phyloP scores from a whole-genome alignment of 495 filamentous ascomycete species.

The Pyronema omphalodes region DNA sequence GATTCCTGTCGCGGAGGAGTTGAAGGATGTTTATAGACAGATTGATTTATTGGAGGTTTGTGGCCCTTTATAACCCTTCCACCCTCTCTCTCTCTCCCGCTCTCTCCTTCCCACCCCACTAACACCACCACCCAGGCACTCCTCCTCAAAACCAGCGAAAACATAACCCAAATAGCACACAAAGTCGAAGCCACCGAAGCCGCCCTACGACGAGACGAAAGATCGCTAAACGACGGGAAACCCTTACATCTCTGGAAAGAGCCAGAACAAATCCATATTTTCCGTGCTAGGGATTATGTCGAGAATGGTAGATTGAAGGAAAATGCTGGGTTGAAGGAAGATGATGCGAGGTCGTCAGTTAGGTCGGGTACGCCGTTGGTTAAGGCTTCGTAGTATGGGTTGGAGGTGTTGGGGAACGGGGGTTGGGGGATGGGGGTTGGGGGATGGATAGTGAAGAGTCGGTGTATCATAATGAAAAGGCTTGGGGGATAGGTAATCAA shows the following conservation, averaged over 20 bases:
- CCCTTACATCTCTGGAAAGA: constrained; percentile 21
- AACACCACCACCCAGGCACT: constrained; percentile 6
- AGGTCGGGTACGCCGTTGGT: background rate
- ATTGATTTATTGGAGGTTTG: constrained; percentile 23
- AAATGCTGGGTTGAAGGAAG: constrained; percentile 14
- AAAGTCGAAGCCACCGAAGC: constrained; percentile 22
- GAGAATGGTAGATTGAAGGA: constrained; percentile 19
- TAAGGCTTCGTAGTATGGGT: too few species aligned
- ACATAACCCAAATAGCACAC: constrained; percentile 18
- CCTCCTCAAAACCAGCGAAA: constrained; percentile 16
- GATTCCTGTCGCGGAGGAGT: constrained; percentile 19
- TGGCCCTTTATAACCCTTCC: background rate
- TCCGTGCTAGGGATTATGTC: constrained; percentile 18
- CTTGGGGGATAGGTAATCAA: too few species aligned
- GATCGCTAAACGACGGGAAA: constrained; percentile 18
- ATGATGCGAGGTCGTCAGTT: background rate
- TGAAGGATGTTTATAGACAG: constrained; percentile 21
- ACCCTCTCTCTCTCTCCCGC: background rate
- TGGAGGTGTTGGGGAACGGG: too few species aligned
- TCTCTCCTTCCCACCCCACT: too few species aligned
- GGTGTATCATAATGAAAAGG: too few species aligned
- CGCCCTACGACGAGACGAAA: constrained; percentile 18
- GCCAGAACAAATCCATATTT: constrained; percentile 14
- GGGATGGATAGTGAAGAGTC: too few species aligned
- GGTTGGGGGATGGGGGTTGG: too few species aligned